Evolutionary conservation across 2,329 filamentous ascomycete genomes (phyloP).

Genomic region (Fusarium albidum): DNA sequence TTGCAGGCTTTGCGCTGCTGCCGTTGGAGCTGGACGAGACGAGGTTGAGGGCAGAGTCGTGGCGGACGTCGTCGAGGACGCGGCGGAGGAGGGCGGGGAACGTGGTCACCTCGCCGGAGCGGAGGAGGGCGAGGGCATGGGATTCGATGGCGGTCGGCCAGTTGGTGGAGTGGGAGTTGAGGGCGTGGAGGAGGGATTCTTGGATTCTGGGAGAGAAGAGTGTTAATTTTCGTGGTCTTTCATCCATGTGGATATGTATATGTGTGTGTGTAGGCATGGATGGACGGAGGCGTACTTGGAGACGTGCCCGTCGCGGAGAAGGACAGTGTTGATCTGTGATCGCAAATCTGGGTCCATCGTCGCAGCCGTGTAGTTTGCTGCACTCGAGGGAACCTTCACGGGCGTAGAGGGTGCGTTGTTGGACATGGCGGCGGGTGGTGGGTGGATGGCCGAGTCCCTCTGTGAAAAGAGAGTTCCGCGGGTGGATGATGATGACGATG

Average conservation of each 20-base stretch:
- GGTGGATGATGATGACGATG: background rate
- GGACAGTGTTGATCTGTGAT: constrained; percentile 67
- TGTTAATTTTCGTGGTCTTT: constrained; percentile 5
- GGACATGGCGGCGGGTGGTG: constrained; percentile 47
- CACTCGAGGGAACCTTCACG: constrained; percentile 67
- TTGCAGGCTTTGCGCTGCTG: constrained; percentile 41
- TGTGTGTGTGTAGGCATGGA: too few relatives aligned
- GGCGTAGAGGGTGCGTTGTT: constrained; percentile 60
- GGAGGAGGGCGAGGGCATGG: constrained; percentile 68
- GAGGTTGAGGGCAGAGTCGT: constrained; percentile 50
- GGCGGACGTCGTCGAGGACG: constrained; percentile 68
- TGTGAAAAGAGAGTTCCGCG: background rate
- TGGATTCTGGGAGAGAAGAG: constrained; percentile 60
- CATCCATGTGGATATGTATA: too few relatives aligned
- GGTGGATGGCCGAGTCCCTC: constrained; percentile 1
- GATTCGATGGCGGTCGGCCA: constrained; percentile 69
- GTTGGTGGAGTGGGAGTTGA: constrained; percentile 66
- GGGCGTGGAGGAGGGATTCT: constrained; percentile 68
- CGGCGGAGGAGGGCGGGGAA: constrained; percentile 69
- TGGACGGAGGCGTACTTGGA: constrained; percentile 58
- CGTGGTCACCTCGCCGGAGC: constrained; percentile 65
- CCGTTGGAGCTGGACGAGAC: constrained; percentile 42
- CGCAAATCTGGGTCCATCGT: constrained; percentile 69
- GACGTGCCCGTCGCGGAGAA: constrained; percentile 67
- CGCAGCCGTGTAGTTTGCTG: constrained; percentile 66